phyloP scores from a whole-genome alignment of 495 filamentous ascomycete species.

The Geopyxis carbonaria region DNA sequence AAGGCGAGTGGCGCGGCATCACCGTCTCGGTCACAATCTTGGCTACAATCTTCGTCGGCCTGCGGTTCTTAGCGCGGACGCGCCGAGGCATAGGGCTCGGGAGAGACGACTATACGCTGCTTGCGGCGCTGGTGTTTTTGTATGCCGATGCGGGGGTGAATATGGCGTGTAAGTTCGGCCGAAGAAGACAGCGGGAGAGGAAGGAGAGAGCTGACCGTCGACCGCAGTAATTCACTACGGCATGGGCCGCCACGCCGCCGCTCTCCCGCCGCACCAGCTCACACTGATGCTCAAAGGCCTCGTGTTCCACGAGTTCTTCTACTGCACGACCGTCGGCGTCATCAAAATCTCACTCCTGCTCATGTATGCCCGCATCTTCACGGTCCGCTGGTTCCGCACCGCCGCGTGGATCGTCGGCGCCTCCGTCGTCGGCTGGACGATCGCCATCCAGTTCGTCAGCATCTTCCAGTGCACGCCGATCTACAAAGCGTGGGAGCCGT shows the following conservation, averaged over 20 bases:
- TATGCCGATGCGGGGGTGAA: too few species aligned
- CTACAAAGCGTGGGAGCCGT: not conserved
- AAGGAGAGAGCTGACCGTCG: too few species aligned
- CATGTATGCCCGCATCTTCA: conserved; percentile 4
- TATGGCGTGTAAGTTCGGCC: too few species aligned
- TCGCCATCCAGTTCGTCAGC: conserved; percentile 12
- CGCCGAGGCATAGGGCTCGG: not conserved
- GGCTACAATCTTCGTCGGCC: conserved; percentile 1
- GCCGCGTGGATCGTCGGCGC: not conserved
- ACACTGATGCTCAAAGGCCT: conserved; percentile 1
- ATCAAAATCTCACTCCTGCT: conserved; percentile 6
- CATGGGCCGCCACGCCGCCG: not conserved
- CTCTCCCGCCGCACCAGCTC: not conserved
- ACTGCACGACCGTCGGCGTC: conserved; percentile 5
- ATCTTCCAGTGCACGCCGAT: conserved; percentile 39
- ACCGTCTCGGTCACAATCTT: not conserved
- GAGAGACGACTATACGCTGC: not conserved
- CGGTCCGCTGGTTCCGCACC: not conserved
- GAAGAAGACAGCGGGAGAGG: too few species aligned
- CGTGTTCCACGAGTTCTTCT: conserved; percentile 6
- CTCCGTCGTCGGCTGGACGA: not conserved
- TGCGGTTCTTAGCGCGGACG: not conserved
- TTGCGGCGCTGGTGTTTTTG: conserved; percentile 1
- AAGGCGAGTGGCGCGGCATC: too few species aligned
- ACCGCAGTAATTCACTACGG: conserved; percentile 7